A percentile compares a stretch with the other conserved stretches of the same genome.
These are phyloP conservation scores for Pharus latifolius DNA, from an alignment of 176 grass and related monocot genomes.

Conservation along the genomic window DNA sequence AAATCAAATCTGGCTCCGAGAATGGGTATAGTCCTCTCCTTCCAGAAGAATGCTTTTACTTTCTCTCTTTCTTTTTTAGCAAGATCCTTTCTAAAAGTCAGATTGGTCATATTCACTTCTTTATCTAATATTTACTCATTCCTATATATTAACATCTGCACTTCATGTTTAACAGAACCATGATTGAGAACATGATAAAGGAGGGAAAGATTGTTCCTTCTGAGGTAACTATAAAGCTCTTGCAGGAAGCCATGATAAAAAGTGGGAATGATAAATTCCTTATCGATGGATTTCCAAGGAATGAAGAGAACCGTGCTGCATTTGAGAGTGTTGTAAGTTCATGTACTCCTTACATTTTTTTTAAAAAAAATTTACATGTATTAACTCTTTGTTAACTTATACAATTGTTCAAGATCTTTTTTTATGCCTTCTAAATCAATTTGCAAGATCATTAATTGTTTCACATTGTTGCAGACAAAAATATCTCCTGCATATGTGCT, in stretches of 20 bases:
- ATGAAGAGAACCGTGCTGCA: slow-evolving; percentile 86
- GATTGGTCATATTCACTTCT: not conserved
- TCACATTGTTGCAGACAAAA: slow-evolving; percentile 55
- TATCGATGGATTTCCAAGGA: slow-evolving; percentile 87
- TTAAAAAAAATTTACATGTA: not conserved
- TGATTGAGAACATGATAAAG: slow-evolving; percentile 98
- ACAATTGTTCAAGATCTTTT: not conserved
- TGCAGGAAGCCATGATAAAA: slow-evolving; percentile 74
- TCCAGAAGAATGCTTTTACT: not conserved
- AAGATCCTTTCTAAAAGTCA: not conserved
- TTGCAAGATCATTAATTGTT: not conserved
- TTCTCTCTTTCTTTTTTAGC: not conserved
- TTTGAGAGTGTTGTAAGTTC: slow-evolving; percentile 72
- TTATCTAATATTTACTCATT: not conserved
- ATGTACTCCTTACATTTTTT: not conserved
- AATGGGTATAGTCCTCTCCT: slow-evolving; percentile 50
- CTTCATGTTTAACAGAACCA: slow-evolving; percentile 47
- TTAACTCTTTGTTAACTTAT: not conserved
- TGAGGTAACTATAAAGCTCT: slow-evolving; percentile 83
- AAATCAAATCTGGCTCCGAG: slow-evolving; percentile 76
- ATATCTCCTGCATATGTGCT: slow-evolving; percentile 66
- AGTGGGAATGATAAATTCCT: slow-evolving; percentile 70
- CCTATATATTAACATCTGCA: slow-evolving; percentile 1
- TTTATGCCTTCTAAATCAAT: not conserved
- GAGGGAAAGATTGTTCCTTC: slow-evolving; percentile 92